These are phyloP conservation scores for Pythium dissimile DNA, from an alignment of 352 stramenopile genomes.

Conservation along the genomic window DNA sequence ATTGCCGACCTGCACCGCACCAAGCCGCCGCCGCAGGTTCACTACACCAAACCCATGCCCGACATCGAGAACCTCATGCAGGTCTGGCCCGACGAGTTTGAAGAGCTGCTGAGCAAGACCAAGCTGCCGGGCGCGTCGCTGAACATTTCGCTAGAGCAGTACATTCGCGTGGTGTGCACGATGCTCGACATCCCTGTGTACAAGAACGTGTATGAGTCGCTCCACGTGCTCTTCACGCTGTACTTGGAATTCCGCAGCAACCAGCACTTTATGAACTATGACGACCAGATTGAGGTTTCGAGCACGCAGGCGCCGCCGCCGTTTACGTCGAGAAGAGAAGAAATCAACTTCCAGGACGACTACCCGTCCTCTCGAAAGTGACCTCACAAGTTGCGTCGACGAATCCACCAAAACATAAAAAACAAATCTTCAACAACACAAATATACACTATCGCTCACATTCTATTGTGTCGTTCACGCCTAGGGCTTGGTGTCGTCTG, in stretches of 20 bases:
- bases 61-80: conserved; percentile 96
- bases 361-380: conserved; percentile 40
- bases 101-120: conserved; percentile 75
- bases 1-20: conserved; percentile 93
- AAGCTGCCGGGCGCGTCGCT: conserved; percentile 75
- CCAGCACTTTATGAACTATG: conserved; percentile 92
- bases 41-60: conserved; percentile 93
- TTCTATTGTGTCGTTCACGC: not conserved
- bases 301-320: conserved; percentile 22
- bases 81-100: conserved; percentile 84
- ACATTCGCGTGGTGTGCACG: conserved; percentile 89
- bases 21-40: conserved; percentile 90
- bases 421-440: no score
- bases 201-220: conserved; percentile 92
- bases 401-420: no score
- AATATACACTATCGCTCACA: not conserved
- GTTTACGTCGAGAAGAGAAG: conserved; percentile 35
- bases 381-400: not conserved
- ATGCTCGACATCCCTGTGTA: conserved; percentile 95
- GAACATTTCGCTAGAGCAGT: conserved; percentile 92
- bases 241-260: conserved; percentile 92
- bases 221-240: conserved; percentile 94
- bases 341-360: conserved; percentile 28
- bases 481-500: not conserved
- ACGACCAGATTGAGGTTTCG: conserved; percentile 38